These are phyloP conservation scores for Gastrodia elata DNA, from an alignment of 106 monocot genomes.

Conservation along the genomic window DNA sequence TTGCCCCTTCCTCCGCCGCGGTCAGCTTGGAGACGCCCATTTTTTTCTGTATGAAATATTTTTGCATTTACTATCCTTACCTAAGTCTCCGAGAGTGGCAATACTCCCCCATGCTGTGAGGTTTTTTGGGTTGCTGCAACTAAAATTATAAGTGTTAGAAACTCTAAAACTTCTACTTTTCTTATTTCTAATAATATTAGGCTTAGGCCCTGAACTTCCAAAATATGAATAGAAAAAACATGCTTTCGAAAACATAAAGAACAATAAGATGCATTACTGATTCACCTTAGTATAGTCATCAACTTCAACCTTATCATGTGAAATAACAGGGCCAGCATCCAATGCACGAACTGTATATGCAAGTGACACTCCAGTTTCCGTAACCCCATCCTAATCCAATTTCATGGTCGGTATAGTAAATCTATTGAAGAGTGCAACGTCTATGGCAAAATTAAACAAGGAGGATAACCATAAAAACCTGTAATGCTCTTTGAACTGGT, in stretches of 20 bases:
- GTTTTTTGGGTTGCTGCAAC: too few species aligned
- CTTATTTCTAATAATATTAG: too few species aligned
- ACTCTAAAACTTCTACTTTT: too few species aligned
- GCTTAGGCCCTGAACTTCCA: too few species aligned
- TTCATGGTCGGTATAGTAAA: constrained; percentile 10
- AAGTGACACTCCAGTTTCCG: constrained; percentile 85
- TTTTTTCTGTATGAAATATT: too few species aligned
- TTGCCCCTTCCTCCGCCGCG: too few species aligned
- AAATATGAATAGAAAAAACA: not conserved
- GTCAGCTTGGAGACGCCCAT: too few species aligned
- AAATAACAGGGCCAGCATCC: constrained; percentile 92
- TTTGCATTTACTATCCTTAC: too few species aligned
- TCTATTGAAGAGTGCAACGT: not conserved
- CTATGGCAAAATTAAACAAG: not conserved
- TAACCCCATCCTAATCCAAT: constrained; percentile 65
- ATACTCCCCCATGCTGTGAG: too few species aligned
- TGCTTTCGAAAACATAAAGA: not conserved
- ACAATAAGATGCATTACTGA: not conserved
- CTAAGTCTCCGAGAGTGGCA: too few species aligned
- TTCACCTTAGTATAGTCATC: constrained; percentile 71
- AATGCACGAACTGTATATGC: constrained; percentile 82
- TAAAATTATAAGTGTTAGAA: too few species aligned
- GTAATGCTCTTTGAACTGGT: constrained; percentile 94
- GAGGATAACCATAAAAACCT: constrained; percentile 36
- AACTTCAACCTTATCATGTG: constrained; percentile 56